Percentiles rank a stretch among this genome's conserved stretches.
phyloP scores from a whole-genome alignment of 331 rosid genomes.

The Prunus yedoensis region DNA sequence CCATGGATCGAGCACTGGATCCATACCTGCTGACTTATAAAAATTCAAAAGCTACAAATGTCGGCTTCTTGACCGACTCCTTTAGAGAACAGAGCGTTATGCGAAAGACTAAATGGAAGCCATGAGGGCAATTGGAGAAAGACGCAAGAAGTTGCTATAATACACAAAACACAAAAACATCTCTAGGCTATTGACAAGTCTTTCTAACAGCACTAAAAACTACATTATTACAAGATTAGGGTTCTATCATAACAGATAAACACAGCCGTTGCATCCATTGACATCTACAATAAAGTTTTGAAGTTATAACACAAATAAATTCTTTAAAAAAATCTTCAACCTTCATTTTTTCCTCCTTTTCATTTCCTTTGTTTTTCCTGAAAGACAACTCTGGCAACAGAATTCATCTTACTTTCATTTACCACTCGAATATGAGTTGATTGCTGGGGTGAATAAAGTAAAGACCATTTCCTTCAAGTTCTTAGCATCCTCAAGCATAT shows the following conservation, averaged over 20 bases:
- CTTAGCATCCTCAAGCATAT: not conserved
- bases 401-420: not conserved
- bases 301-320: not conserved
- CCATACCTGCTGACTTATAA: no score
- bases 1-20: no score
- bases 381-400: conserved; percentile 3
- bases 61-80: not conserved
- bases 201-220: no score
- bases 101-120: no score
- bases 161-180: no score
- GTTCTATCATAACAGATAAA: no score
- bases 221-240: no score
- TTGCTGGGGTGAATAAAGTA: not conserved
- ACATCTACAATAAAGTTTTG: not conserved
- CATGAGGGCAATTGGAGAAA: no score
- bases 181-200: no score
- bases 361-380: not conserved
- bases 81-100: no score
- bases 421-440: not conserved
- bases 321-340: not conserved
- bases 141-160: no score
- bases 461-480: conserved; percentile 6
- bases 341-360: not conserved
- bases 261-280: not conserved
- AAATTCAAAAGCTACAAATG: not conserved